phyloP scores from a whole-genome alignment of 2,329 filamentous ascomycete genomes.

The Lecanicillium sp. region DNA sequence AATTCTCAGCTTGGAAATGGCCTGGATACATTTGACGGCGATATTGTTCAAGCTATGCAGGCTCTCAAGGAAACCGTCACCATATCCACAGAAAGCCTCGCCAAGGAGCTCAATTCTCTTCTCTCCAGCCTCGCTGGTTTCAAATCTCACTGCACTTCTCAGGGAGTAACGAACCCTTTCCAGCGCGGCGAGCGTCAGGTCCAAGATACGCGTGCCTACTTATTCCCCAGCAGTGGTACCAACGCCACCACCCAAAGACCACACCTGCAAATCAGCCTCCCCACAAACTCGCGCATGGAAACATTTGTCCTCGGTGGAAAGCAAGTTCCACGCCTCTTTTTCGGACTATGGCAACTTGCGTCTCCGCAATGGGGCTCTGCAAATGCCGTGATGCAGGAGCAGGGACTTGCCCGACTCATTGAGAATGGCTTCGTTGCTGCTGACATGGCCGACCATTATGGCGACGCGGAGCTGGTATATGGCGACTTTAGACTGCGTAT shows the following conservation, averaged over 20 bases:
- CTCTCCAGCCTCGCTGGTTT: slow-evolving; percentile 14
- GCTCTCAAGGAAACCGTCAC: slow-evolving; percentile 25
- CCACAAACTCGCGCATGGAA: slow-evolving; percentile 10
- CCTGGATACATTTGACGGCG: slow-evolving; percentile 21
- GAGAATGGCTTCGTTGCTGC: slow-evolving; percentile 19
- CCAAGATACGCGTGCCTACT: slow-evolving; percentile 16
- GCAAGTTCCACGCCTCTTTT: slow-evolving; percentile 18
- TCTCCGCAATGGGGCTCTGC: slow-evolving; percentile 21
- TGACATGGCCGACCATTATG: slow-evolving; percentile 47
- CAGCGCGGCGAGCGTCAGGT: slow-evolving; percentile 20
- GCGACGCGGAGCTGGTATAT: slow-evolving; percentile 41
- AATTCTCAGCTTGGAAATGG: slow-evolving; percentile 3
- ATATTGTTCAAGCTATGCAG: slow-evolving; percentile 28
- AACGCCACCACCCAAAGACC: background rate
- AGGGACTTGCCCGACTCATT: slow-evolving; percentile 11
- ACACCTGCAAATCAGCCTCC: background rate
- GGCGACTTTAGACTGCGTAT: slow-evolving; percentile 16
- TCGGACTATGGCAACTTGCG: slow-evolving; percentile 23
- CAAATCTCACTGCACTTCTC: slow-evolving; percentile 10
- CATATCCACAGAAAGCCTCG: slow-evolving; percentile 11
- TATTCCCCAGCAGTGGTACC: slow-evolving; percentile 14
- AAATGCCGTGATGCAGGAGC: slow-evolving; percentile 10
- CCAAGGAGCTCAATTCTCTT: slow-evolving; percentile 11
- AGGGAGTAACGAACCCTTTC: slow-evolving; percentile 13
- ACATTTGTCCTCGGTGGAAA: slow-evolving; percentile 14